Conservation (phyloP, 352 stramenopile species). For the Globisporangium barbulae region DNA sequence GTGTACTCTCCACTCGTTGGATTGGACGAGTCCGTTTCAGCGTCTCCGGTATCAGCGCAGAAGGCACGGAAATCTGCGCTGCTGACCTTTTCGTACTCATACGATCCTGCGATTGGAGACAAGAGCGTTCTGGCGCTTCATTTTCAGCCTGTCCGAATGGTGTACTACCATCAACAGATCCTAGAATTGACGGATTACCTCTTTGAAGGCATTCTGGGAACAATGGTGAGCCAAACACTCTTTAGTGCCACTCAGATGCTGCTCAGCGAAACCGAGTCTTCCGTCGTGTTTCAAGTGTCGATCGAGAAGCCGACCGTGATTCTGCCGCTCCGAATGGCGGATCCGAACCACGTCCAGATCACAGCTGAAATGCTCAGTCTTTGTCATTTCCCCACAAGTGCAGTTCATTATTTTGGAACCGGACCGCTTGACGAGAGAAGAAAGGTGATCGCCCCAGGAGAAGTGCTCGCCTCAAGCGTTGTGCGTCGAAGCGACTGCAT, state of each 20-base stretch:
- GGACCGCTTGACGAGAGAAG: slow-evolving; percentile 25
- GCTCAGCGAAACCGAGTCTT: slow-evolving; percentile 57
- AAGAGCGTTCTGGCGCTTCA: slow-evolving; percentile 46
- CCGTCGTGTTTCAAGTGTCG: slow-evolving; percentile 46
- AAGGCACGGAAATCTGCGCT: slow-evolving; percentile 18
- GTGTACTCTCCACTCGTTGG: slow-evolving; percentile 68
- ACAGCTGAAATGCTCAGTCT: slow-evolving; percentile 54
- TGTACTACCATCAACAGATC: slow-evolving; percentile 87
- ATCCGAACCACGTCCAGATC: slow-evolving; percentile 55
- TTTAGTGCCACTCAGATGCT: slow-evolving; percentile 70
- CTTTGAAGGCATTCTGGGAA: slow-evolving; percentile 74
- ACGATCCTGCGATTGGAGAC: slow-evolving; percentile 17
- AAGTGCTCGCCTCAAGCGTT: slow-evolving; percentile 25
- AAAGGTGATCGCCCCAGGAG: slow-evolving; percentile 25
- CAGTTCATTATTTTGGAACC: slow-evolving; percentile 38
- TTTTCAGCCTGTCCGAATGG: slow-evolving; percentile 64
- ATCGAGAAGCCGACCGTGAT: slow-evolving; percentile 63
- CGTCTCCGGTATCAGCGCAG: background rate
- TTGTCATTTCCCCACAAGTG: slow-evolving; percentile 59
- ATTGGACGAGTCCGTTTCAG: slow-evolving; percentile 34
- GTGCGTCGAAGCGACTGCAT: slow-evolving; percentile 35
- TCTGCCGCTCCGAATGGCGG: slow-evolving; percentile 52
- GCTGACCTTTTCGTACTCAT: slow-evolving; percentile 34
- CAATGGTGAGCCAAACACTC: slow-evolving; percentile 68
- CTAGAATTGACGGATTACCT: slow-evolving; percentile 81